Evolutionary conservation across 371 early-diverging fungal genomes (phyloP).

Genomic region (Mortierella polycephala): DNA sequence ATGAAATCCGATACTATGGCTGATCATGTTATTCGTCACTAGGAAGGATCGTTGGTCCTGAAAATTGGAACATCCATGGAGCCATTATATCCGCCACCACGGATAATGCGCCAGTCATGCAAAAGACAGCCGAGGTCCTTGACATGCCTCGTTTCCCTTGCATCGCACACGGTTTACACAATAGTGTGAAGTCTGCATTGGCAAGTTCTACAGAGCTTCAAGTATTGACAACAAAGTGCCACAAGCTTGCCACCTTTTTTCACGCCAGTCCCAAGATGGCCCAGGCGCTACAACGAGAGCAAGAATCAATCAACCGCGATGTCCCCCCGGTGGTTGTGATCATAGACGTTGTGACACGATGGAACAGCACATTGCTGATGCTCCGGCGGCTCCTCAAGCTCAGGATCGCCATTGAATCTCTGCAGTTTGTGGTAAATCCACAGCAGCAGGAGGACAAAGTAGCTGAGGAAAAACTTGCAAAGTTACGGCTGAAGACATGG

Average conservation of each 20-base stretch:
- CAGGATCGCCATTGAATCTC: constrained; percentile 4
- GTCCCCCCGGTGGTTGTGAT: not conserved
- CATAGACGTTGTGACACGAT: constrained; percentile 9
- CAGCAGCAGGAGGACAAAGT: too few relatives aligned
- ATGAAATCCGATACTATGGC: not conserved
- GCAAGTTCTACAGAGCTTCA: not conserved
- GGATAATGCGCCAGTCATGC: constrained; percentile 8
- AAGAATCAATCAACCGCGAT: not conserved
- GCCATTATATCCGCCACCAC: constrained; percentile 4
- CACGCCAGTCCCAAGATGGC: constrained; percentile 17
- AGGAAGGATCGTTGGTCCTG: too few relatives aligned
- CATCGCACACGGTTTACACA: constrained; percentile 2
- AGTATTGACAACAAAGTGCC: not conserved
- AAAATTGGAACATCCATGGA: not conserved
- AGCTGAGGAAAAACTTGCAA: not conserved
- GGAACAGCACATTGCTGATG: constrained; percentile 19
- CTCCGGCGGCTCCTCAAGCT: not conserved
- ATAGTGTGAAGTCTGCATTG: constrained; percentile 3
- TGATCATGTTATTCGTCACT: not conserved
- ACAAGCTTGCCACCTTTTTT: constrained; percentile 6
- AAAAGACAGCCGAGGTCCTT: not conserved
- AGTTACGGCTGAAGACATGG: not conserved
- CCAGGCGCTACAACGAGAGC: not conserved
- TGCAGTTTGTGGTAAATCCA: too few relatives aligned
- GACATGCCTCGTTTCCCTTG: not conserved